Base-by-base conservation (phyloP, 768 basidiomycete species). In the Macrolepiota fuliginosa region DNA sequence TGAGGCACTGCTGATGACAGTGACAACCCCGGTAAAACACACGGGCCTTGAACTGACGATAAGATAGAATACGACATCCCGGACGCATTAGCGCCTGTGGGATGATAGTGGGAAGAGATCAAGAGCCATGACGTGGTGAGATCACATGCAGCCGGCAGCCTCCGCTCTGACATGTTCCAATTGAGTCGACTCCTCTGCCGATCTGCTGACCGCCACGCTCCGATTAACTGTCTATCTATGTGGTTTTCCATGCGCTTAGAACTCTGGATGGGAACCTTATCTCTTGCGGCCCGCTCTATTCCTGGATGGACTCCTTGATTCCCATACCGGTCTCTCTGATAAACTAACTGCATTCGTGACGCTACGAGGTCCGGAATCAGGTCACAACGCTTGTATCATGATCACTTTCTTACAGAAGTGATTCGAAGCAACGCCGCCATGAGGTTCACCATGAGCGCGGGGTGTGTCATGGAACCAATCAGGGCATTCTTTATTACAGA, bases 351-450 rank as follows among this genome's bases (percentile, higher is more conserved):
- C 19, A 25, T 49, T 24, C 12, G 25, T 49, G 19, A 24, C 6
- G 11, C n/a, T 11, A 39, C 37, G 37, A 39, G 10, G 36, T 35
- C n/a, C 19, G 25, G 4, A 36, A 54, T 9, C n/a, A 11, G 36
- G 36, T 27, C 36, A 25, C 6, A 32, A 19, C 24, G 17, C 35
- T 19, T 11, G 24, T 22, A 49, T 19, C 37, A 54, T 19, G 7
- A 49, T 19, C 37, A 54, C 17, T 7, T 7, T 24, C 37, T 29
- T 29, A 10, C 9, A 45, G 49, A 6, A 36, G 47, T 51, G 49
- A 50, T 58, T 32, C 57, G 49, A 58, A 58, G 57, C 57, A 39
- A 37, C 2, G 13, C 17, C 17, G 42, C 57, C 57, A 58, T 50
- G 49, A 58, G 57, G 49, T 35, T n/a, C 22, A 1, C 12, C 24